These are phyloP conservation scores for Gnaphalium uliginosum DNA, from an alignment of 129 eudicot species.

Conservation along the genomic window DNA sequence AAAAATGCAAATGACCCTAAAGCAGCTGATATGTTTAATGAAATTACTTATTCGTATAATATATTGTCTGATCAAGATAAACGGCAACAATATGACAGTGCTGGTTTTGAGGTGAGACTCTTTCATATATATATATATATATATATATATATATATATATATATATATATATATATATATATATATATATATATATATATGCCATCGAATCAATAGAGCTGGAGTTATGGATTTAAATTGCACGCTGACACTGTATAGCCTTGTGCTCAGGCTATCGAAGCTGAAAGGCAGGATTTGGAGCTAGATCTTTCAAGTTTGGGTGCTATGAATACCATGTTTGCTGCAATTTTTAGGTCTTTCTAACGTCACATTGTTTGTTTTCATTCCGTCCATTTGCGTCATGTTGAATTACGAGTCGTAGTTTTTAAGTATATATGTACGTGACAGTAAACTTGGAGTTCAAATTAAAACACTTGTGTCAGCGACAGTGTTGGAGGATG, in stretches of 20 bases:
- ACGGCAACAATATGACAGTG: constrained; percentile 73
- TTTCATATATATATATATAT: no score
- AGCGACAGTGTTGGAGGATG: constrained; percentile 88
- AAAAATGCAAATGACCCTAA: constrained; percentile 84
- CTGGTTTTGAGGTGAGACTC: constrained; percentile 78
- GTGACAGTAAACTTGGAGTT: constrained; percentile 85
- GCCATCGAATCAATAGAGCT: neutral
- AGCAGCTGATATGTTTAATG: constrained; percentile 80
- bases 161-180: no score
- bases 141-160: no score
- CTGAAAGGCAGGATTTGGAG: constrained; percentile 85
- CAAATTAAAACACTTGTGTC: constrained; percentile 94
- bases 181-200: no score
- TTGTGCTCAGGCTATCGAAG: constrained; percentile 75
- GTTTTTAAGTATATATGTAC: neutral
- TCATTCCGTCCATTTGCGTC: neutral
- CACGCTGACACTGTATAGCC: constrained; percentile 12
- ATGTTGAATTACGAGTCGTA: neutral
- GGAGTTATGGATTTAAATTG: neutral
- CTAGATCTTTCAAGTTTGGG: constrained; percentile 98
- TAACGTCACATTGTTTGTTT: neutral
- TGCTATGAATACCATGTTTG: constrained; percentile 90
- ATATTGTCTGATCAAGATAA: constrained; percentile 89
- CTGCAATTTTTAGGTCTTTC: constrained; percentile 84
- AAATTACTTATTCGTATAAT: constrained; percentile 81